A percentile compares a stretch with the other conserved stretches of the same genome.
Conservation (phyloP, 768 basidiomycete genomes). For the Ephemerocybe angulata region DNA sequence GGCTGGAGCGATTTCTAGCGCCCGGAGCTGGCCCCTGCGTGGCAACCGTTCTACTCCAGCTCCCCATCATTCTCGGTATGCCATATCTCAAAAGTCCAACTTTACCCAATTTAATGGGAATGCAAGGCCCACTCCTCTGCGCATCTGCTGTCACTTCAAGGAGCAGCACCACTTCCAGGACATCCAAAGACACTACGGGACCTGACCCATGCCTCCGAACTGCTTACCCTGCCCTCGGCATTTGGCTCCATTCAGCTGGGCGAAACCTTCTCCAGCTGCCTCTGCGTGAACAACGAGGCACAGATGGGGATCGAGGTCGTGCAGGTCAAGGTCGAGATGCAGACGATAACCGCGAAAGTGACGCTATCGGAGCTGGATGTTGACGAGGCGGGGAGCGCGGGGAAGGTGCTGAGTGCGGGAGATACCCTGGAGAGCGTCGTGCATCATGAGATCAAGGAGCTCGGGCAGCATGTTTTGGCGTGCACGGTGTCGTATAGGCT, state of each 20-base stretch:
- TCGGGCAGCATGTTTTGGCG: constrained; percentile 86
- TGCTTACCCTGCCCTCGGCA: constrained; percentile 76
- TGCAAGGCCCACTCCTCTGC: constrained; percentile 65
- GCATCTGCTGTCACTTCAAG: constrained; percentile 75
- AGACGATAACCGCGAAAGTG: constrained; percentile 68
- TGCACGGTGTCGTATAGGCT: constrained; percentile 83
- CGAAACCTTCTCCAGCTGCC: constrained; percentile 79
- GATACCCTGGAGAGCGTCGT: constrained; percentile 67
- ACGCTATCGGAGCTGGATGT: constrained; percentile 61
- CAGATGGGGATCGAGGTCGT: constrained; percentile 60
- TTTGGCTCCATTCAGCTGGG: constrained; percentile 89
- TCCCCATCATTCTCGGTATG: constrained; percentile 67
- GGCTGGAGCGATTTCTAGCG: constrained; percentile 41
- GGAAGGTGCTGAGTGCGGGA: constrained; percentile 45
- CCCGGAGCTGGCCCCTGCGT: constrained; percentile 68
- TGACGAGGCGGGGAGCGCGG: constrained; percentile 10
- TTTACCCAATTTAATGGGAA: background rate
- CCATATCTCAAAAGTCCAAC: constrained; percentile 5
- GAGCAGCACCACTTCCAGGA: constrained; percentile 60
- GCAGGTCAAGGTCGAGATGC: constrained; percentile 76
- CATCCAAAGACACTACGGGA: constrained; percentile 85
- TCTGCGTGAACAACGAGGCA: constrained; percentile 81
- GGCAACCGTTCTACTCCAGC: constrained; percentile 86
- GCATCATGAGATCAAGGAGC: constrained; percentile 88
- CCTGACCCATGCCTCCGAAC: constrained; percentile 71